Evolutionary conservation across 2,329 filamentous ascomycete genomes (phyloP), one percentile per base, ranked within the genome.

Genomic region (Hawksworthiomyces lignivorus): DNA sequence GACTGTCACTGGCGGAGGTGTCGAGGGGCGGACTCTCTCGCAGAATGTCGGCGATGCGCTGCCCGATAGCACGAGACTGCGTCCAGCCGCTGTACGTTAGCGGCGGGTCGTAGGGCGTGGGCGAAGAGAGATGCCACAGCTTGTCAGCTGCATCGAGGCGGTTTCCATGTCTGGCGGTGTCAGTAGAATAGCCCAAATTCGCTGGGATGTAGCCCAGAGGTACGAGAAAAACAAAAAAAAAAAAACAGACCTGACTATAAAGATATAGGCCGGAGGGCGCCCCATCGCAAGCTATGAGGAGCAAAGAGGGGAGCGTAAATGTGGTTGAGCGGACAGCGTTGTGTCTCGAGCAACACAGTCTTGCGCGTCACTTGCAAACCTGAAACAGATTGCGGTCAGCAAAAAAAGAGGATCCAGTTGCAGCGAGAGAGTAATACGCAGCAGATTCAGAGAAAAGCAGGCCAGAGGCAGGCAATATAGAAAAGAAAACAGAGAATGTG

Each of bases 141-240:
- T 89, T 88, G 70, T 98, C 89, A 48, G 89, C 88, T 43, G 87
- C 87, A 62, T 98, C 92, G 44, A 98, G 82, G 52, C 92, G 84
- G 54, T 89, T 86, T 56, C 92, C 92, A 63, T 98, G 92, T 64
- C 92, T 82, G 21, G n/a, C 8, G 4, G 37, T 29, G n/a, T 46
- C 26, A 32, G 28, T 15, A 36, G 21, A 24, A 9, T 15, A 19
- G 22, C 28, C n/a, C n/a, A n/a, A n/a, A n/a, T n/a, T n/a, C n/a
- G n/a, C n/a, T n/a, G n/a, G n/a, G n/a, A n/a, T n/a, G n/a, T n/a
- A n/a, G n/a, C n/a, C n/a, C n/a, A n/a, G n/a, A n/a, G n/a, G n/a
- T n/a, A n/a, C 29, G 36, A 38, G 20, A 22, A 30, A 19, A n/a
- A 12, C 11, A 17, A n/a, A 11, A 24, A 36, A 14, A n/a, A 4